Evolutionary conservation across 768 basidiomycete genomes (phyloP), one percentile per base, ranked within the genome.

Genomic region (Russula lepida): DNA sequence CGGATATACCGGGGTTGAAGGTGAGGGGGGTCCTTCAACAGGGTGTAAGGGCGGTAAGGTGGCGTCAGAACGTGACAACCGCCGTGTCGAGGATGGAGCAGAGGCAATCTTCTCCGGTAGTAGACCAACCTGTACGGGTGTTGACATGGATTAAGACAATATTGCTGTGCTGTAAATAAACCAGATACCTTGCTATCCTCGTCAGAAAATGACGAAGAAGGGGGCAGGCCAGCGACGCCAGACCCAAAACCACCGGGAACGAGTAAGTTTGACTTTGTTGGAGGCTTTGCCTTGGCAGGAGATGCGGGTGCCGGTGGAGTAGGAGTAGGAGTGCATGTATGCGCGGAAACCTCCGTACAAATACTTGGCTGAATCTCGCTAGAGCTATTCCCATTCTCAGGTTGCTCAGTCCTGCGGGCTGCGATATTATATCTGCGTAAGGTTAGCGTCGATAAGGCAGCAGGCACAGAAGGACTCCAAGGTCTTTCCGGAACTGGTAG

Each of bases 171-270:
- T 25, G 35, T 43, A 27, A 44, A n/a, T 52, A 19, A 30, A 32
- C 12, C 32, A 62, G 33, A 17, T 54, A 58, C 46, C 44, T 58
- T 58, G 37, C 17, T 48, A 23, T 58, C 61, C 37, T 43, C 52
- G 17, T 58, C 52, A 41, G 30, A 43, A 7, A 50, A 41, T 2
- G 43, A n/a, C 17, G 28, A 37, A 23, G 70, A 68, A 13, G 69
- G 67, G 21, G 68, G 68, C 37, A 65, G 65, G 21, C 72, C 73
- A 33, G 73, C 72, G 37, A 80, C 79, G 53, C 78, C 78, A 15
- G 76, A 77, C 59, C 80, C 69, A 49, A 79, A 77, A 21, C 81
- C 79, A n/a, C 74, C 77, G 11, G 79, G 79, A 12, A 81, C 75
- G 58, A 82, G 80, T n/a, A 79, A 74, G 67, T 78, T 67, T 5